These are phyloP conservation scores for Ophiostoma angusticollis DNA, from an alignment of 2,329 filamentous ascomycete species.

Conservation along the genomic window DNA sequence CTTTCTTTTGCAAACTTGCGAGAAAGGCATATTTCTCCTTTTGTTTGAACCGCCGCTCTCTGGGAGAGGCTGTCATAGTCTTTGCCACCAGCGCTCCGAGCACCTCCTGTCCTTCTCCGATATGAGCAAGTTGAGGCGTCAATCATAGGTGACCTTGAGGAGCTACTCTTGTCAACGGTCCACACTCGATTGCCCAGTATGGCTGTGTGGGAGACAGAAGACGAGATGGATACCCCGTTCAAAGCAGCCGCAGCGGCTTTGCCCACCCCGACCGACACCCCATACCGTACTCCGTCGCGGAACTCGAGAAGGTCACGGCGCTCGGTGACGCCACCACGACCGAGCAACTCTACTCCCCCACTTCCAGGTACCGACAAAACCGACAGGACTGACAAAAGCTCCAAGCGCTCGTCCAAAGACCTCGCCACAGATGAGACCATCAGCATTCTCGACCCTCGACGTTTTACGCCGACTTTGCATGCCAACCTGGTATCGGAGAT, in stretches of 20 bases:
- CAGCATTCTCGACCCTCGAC: conserved; percentile 68
- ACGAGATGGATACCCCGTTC: conserved; percentile 44
- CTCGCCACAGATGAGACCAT: conserved; percentile 54
- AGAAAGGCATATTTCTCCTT: too few species aligned
- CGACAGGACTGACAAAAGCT: conserved; percentile 31
- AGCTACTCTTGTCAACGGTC: conserved; percentile 1
- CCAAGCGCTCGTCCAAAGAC: conserved; percentile 45
- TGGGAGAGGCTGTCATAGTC: too few species aligned
- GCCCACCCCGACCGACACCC: conserved; percentile 58
- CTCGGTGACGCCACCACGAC: conserved; percentile 50
- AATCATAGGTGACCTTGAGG: conserved; percentile 3
- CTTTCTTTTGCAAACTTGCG: too few species aligned
- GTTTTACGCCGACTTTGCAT: conserved; percentile 90
- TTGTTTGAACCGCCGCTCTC: too few species aligned
- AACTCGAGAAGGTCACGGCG: conserved; percentile 48
- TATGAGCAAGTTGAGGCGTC: too few species aligned
- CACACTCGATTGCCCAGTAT: conserved; percentile 33
- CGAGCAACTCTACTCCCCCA: conserved; percentile 46
- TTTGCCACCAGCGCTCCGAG: too few species aligned
- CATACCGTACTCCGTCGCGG: conserved; percentile 60
- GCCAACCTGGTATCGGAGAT: conserved; percentile 94
- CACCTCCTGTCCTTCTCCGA: too few species aligned
- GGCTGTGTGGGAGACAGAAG: conserved; percentile 49
- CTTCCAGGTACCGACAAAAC: conserved; percentile 28
- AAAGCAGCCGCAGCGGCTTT: conserved; percentile 35